These are phyloP conservation scores for Aspergillus taichungensis DNA, from an alignment of 495 filamentous ascomycete species.

Conservation along the genomic window DNA sequence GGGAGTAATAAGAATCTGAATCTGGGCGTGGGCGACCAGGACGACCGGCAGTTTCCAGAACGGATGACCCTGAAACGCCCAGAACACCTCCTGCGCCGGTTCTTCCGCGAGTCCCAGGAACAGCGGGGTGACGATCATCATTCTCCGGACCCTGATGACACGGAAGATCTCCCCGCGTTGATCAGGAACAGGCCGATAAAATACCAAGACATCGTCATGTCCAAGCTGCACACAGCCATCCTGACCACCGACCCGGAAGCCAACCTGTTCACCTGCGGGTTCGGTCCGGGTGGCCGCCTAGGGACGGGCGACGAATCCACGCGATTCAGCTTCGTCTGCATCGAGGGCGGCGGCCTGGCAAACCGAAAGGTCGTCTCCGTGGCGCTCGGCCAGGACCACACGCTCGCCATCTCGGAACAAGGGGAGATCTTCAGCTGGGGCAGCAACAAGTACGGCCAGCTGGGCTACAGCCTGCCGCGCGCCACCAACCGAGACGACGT, in stretches of 20 bases:
- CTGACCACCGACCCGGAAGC: slow-evolving; percentile 83
- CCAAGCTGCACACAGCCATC: slow-evolving; percentile 87
- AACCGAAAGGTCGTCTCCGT: slow-evolving; percentile 63
- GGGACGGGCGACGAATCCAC: slow-evolving; percentile 87
- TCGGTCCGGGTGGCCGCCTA: slow-evolving; percentile 82
- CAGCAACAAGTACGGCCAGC: slow-evolving; percentile 74
- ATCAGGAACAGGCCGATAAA: slow-evolving; percentile 60
- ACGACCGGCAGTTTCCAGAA: slow-evolving; percentile 90
- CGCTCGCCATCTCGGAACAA: slow-evolving; percentile 67
- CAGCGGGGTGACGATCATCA: slow-evolving; percentile 19
- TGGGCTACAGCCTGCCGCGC: slow-evolving; percentile 67
- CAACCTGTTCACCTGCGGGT: slow-evolving; percentile 89
- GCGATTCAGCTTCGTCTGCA: slow-evolving; percentile 70
- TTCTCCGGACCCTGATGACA: slow-evolving; percentile 13
- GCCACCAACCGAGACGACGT: slow-evolving; percentile 53
- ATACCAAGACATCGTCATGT: slow-evolving; percentile 70
- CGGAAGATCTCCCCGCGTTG: slow-evolving; percentile 52
- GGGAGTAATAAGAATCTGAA: slow-evolving; percentile 94
- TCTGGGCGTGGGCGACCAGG: slow-evolving; percentile 83
- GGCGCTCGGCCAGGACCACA: slow-evolving; percentile 85
- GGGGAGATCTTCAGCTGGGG: slow-evolving; percentile 93
- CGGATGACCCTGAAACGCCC: slow-evolving; percentile 71
- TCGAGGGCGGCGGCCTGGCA: slow-evolving; percentile 61
- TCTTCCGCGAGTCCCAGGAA: slow-evolving; percentile 53
- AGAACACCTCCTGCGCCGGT: slow-evolving; percentile 61